Base-by-base conservation (phyloP, 129 eudicot species). In the Tanacetum coccineum region DNA sequence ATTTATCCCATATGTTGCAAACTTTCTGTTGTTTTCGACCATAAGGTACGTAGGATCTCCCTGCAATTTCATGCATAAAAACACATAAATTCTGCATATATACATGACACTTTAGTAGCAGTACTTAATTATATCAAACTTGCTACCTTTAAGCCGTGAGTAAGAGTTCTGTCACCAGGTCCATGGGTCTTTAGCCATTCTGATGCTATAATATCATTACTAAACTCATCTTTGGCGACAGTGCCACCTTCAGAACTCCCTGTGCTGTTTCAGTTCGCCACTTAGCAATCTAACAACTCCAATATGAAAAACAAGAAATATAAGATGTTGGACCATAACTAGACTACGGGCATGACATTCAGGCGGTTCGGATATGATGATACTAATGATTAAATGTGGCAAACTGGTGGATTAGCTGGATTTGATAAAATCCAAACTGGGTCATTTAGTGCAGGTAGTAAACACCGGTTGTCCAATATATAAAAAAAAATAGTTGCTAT, bases 21-120 rank as follows among this genome's bases (percentile, higher is more conserved):
- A 81, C 13, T 84, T 78, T 80, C 56, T 73, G 74, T 86, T 86
- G 10, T 58, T 86, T 79, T 88, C 90, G 46, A 93, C 95, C n/a
- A 93, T 84, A 14, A 92, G 85, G 84, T 92, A 92, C 4, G 95
- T 86, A 6, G 96, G 96, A 81, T 92, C 96, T 59, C 95, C 98
- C 98, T 88, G 77, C 48, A 74, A 28, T 30, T 53, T 28, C 14
- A 21, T 25, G 18, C 17, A 50, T 44, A 72, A 62, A 2, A 44
- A 50, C 48, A 72, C 22, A 61, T 20, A 50, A 13, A 47, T 40
- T 55, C 18, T 22, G 44, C 39, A 58, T n/a, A n/a, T 18, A 7
- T 12, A 47, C 39, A 40, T 20, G 2, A 19, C 3, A 4, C 60
- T 55, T 12, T 14, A 25, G 21, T 46, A 65, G 2, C 70, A 47